These are phyloP conservation scores for Hypericum androsaemum DNA, from an alignment of 345 rosid species.

Conservation along the genomic window DNA sequence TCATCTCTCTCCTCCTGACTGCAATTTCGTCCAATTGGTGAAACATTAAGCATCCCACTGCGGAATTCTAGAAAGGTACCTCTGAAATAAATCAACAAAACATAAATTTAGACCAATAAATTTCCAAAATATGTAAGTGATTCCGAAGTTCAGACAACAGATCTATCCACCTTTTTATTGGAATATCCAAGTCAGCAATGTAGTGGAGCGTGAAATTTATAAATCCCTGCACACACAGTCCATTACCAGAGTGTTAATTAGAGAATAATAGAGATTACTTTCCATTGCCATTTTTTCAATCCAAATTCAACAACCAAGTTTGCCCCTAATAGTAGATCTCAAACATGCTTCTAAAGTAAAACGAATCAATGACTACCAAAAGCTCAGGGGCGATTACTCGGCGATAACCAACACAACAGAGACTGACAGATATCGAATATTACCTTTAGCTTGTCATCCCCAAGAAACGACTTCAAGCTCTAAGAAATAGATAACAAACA, in stretches of 20 bases:
- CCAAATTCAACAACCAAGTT: not conserved
- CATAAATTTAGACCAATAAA: not conserved
- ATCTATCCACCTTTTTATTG: slow-evolving; percentile 65
- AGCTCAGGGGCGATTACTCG: not conserved
- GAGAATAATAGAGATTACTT: slow-evolving; percentile 2
- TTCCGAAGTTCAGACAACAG: not conserved
- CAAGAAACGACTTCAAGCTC: slow-evolving; percentile 84
- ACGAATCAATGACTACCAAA: too few species aligned
- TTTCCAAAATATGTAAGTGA: slow-evolving; percentile 1
- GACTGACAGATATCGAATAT: not conserved
- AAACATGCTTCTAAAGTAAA: not conserved
- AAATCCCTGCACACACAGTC: slow-evolving; percentile 55
- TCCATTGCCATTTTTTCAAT: not conserved
- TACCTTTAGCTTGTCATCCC: slow-evolving; percentile 86
- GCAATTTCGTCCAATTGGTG: slow-evolving; percentile 97
- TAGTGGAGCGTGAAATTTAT: slow-evolving; percentile 77
- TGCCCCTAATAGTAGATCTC: not conserved
- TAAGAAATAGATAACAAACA: slow-evolving; percentile 22
- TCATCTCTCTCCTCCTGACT: slow-evolving; percentile 99
- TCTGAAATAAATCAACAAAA: slow-evolving; percentile 27
- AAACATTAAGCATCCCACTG: slow-evolving; percentile 93
- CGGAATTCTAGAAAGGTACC: slow-evolving; percentile 97
- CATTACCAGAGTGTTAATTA: slow-evolving; percentile 9
- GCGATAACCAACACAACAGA: not conserved
- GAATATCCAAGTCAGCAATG: slow-evolving; percentile 96